A percentile compares a stretch with the other conserved stretches of the same genome.
phyloP scores from a whole-genome alignment of 768 basidiomycete genomes.

The Amanita polypyramis region DNA sequence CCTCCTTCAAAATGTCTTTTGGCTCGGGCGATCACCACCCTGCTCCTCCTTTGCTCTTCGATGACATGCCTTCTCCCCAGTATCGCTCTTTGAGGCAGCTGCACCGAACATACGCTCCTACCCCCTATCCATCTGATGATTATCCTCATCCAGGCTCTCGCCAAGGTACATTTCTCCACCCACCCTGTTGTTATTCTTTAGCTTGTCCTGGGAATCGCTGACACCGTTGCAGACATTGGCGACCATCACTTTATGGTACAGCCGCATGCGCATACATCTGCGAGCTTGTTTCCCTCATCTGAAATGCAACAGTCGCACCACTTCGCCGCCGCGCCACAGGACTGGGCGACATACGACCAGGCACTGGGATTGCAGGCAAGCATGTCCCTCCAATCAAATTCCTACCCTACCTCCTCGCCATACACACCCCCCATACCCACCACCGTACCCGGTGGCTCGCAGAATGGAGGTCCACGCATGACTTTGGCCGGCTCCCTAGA shows the following conservation, averaged over 20 bases:
- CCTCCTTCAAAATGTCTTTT: constrained; percentile 10
- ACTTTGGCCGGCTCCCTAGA: constrained; percentile 53
- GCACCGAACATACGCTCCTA: background rate
- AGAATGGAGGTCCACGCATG: constrained; percentile 12
- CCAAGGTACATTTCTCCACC: background rate
- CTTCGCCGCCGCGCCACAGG: constrained; percentile 9
- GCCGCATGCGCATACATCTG: constrained; percentile 5
- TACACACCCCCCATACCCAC: constrained; percentile 19
- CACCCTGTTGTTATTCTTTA: background rate
- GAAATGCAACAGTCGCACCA: constrained; percentile 15
- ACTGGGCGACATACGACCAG: constrained; percentile 20
- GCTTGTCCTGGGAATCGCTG: background rate
- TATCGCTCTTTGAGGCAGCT: background rate
- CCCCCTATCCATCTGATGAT: background rate
- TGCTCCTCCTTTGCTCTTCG: constrained; percentile 1
- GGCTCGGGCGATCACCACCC: background rate
- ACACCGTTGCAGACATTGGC: background rate
- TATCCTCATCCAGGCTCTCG: background rate
- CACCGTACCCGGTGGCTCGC: constrained; percentile 6
- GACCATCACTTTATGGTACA: background rate
- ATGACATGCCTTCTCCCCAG: background rate
- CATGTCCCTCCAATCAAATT: constrained; percentile 13
- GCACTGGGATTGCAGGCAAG: constrained; percentile 10
- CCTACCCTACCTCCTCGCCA: constrained; percentile 19
- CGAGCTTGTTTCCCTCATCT: constrained; percentile 16